These are phyloP conservation scores for Pseudogymnoascus sp. DNA, from an alignment of 2,329 filamentous ascomycete genomes.

Conservation along the genomic window DNA sequence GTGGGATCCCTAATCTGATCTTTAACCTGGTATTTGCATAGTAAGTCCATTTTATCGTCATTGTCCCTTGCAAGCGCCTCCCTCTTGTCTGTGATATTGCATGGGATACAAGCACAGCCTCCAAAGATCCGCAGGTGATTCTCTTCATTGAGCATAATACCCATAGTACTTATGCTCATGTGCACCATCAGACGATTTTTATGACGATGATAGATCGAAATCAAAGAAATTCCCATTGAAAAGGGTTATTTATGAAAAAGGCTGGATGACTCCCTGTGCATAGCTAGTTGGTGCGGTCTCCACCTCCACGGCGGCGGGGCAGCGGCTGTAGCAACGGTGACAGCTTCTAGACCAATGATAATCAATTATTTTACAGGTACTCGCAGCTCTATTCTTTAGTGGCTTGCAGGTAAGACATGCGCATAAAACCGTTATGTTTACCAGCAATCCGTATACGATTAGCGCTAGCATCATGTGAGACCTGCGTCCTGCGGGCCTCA, in stretches of 20 bases:
- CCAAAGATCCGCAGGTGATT: slow-evolving; percentile 6
- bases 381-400: neutral
- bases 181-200: slow-evolving; percentile 7
- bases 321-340: neutral
- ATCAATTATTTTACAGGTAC: neutral
- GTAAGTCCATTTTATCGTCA: neutral
- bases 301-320: neutral
- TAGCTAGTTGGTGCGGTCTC: neutral
- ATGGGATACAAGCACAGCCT: neutral
- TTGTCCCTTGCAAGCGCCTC: neutral
- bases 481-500: neutral
- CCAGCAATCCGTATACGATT: neutral
- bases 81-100: neutral
- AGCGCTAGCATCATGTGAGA: slow-evolving; percentile 5
- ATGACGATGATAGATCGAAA: neutral
- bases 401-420: neutral
- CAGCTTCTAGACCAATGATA: neutral
- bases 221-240: neutral
- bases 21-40: neutral
- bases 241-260: neutral
- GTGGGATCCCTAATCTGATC: slow-evolving; percentile 1
- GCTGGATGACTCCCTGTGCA: neutral
- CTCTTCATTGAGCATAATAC: neutral
- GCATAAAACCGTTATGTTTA: slow-evolving; percentile 4
- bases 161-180: slow-evolving; percentile 1